Base-by-base conservation (phyloP, 2,329 filamentous ascomycete genomes). In the Cordyceps fumosorosea region DNA sequence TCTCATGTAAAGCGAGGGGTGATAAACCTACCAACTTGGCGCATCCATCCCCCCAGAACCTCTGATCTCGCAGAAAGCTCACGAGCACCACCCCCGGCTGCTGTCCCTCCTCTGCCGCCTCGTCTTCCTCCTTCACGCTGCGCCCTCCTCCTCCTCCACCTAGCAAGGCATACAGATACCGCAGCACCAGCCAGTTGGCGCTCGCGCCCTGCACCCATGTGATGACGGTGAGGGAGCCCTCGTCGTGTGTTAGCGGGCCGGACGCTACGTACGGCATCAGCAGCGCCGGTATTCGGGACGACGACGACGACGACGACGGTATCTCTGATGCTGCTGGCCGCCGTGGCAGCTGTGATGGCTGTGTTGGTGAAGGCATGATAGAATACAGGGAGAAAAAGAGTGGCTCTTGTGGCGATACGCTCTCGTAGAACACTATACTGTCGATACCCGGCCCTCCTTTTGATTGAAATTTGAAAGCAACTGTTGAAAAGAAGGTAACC, bases 11-110 rank as follows among this genome's bases (percentile, higher is more conserved):
- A 2, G 18, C 45, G 20, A 26, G 51, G 53, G 48, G 29, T n/a
- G n/a, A n/a, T n/a, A 53, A 54, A 66, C 68, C 64, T 60, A 90
- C 89, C 70, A 91, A 74, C 73, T 87, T 87, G 59, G 84, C 82
- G 2, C 82, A 82, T 56, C 90, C 88, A 3, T 87, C 84, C 65
- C 79, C 86, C 91, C 92, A 97, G 71, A 96, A 96, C 1, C 83
- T 78, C 65, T 82, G 84, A 68, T 93, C 89, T 64, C 90, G 83
- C 75, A 96, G 77, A 75, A 95, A 96, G 76, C 90, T 96, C 63
- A 95, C 86, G 3, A 97, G 79, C 3, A 96, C 80, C 0, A 97
- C 82, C 56, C 78, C 81, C 75, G 50, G 76, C 50, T 76, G 63
- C 47, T 59, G 65, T 44, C 45, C 62, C 65, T 40, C 69, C 40